phyloP scores from a whole-genome alignment of 1,139 yeast genomes.

The Hemisphaericaspora lyxosophila region DNA sequence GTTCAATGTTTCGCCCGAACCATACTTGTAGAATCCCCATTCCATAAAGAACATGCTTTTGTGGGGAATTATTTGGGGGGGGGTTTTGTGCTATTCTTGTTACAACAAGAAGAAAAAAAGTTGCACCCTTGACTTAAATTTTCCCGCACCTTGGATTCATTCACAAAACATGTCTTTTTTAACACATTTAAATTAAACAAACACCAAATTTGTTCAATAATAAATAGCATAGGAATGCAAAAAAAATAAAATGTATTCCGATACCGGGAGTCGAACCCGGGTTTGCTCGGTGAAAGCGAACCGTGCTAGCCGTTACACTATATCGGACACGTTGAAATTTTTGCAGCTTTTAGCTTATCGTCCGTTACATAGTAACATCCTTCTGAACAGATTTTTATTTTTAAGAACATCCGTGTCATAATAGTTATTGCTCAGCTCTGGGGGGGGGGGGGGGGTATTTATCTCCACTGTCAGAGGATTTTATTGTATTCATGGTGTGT shows the following conservation, averaged over 20 bases:
- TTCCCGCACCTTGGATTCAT: not conserved
- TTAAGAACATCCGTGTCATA: too few species aligned
- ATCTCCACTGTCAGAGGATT: too few species aligned
- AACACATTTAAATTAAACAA: not conserved
- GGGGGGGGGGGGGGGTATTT: too few species aligned
- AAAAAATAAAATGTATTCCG: conserved; percentile 46
- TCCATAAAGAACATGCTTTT: too few species aligned
- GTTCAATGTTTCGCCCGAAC: too few species aligned
- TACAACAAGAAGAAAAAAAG: not conserved
- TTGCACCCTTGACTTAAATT: too few species aligned
- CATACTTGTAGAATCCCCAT: too few species aligned
- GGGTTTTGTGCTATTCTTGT: not conserved
- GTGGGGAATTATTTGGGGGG: not conserved
- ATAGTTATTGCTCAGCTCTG: too few species aligned
- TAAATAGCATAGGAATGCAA: not conserved
- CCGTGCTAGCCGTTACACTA: conserved; percentile 83
- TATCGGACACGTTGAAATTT: conserved; percentile 47
- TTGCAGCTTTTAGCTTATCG: too few species aligned
- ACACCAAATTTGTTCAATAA: not conserved
- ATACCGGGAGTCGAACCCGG: conserved; percentile 85
- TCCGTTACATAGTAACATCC: too few species aligned
- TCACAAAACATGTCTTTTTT: not conserved
- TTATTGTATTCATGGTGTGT: too few species aligned
- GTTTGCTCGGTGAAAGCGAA: conserved; percentile 81
- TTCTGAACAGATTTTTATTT: too few species aligned